A percentile compares a stretch with the other conserved stretches of the same genome.
Evolutionary conservation across 805 yeast species (phyloP).

Genomic region (Candida michaelii): DNA sequence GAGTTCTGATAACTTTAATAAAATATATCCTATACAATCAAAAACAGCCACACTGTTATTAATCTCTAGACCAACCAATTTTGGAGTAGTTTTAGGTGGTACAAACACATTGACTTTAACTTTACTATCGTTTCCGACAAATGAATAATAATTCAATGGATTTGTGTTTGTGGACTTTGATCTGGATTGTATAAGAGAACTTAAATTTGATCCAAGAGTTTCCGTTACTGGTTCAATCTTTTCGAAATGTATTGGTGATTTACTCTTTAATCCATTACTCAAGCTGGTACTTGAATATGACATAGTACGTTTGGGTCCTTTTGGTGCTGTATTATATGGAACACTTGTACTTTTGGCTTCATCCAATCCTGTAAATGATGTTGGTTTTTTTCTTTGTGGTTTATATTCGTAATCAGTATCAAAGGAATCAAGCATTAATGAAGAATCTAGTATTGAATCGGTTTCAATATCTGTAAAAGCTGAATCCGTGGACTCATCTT

Average conservation of each 20-base stretch:
- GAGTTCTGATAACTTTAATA: constrained; percentile 26
- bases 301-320: constrained; percentile 3
- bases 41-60: constrained; percentile 29
- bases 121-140: constrained; percentile 15
- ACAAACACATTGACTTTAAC: constrained; percentile 23
- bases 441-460: constrained; percentile 34
- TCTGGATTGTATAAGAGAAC: constrained; percentile 42
- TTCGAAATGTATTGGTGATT: constrained; percentile 21
- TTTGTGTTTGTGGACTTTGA: constrained; percentile 34
- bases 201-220: constrained; percentile 34
- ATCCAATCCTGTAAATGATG: constrained; percentile 6
- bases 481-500: constrained; percentile 34
- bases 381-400: constrained; percentile 11
- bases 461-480: constrained; percentile 45
- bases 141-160: constrained; percentile 45
- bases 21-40: constrained; percentile 43
- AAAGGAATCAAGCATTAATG: constrained; percentile 25
- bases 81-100: constrained; percentile 32
- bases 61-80: constrained; percentile 23
- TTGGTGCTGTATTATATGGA: constrained; percentile 3
- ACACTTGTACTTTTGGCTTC: constrained; percentile 4
- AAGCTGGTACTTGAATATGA: constrained; percentile 8
- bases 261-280: neutral
- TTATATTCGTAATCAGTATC: constrained; percentile 10
- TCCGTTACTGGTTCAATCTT: constrained; percentile 15